Evolutionary conservation across 345 rosid species (phyloP).

Genomic region (Arabidopsis arenosa): DNA sequence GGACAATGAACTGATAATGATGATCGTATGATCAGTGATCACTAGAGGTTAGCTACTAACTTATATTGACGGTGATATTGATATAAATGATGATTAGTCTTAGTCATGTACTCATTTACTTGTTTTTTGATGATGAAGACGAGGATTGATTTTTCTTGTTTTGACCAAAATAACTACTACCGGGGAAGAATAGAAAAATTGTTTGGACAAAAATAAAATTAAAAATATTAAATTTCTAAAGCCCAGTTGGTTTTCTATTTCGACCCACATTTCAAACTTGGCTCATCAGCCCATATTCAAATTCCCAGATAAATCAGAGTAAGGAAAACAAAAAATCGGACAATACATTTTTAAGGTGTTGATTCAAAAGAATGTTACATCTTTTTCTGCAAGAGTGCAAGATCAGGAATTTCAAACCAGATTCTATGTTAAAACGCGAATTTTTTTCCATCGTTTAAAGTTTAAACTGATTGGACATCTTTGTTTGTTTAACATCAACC

Average conservation of each 20-base stretch:
- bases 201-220: not conserved
- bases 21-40: not conserved
- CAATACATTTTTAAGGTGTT: constrained; percentile 4
- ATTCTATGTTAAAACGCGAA: not conserved
- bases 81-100: constrained; percentile 15
- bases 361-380: not conserved
- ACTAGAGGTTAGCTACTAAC: constrained; percentile 14
- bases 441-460: not conserved
- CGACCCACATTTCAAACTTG: not conserved
- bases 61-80: not conserved
- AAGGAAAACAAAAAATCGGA: not conserved
- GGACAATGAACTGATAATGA: not conserved
- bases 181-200: not conserved
- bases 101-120: constrained; percentile 1
- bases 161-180: not conserved
- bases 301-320: not conserved
- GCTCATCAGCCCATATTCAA: constrained; percentile 16
- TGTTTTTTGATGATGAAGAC: not conserved
- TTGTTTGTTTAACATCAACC: not conserved
- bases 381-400: not conserved
- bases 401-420: not conserved
- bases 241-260: constrained; percentile 19
- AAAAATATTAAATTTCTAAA: constrained; percentile 2
- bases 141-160: not conserved
- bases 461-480: not conserved